phyloP scores from a whole-genome alignment of 2,329 filamentous ascomycete species.

The Xylaria sp. region DNA sequence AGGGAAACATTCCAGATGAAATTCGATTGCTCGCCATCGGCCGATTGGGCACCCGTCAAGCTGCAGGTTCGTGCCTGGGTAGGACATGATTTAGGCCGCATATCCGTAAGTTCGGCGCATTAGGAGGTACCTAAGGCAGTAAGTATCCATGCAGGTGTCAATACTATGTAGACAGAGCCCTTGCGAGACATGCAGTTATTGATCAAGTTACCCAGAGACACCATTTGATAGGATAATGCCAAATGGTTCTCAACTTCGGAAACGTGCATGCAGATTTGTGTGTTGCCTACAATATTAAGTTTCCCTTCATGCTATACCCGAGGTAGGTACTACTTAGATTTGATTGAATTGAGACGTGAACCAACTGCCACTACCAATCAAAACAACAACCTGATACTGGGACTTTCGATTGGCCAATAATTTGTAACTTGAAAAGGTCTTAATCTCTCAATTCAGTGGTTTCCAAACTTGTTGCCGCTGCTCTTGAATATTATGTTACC shows the following conservation, averaged over 20 bases:
- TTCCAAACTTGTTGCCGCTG: conserved; percentile 38
- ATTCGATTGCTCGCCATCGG: conserved; percentile 4
- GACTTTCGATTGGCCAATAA: conserved; percentile 45
- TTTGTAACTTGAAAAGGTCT: conserved; percentile 21
- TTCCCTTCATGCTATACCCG: background rate
- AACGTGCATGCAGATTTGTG: conserved; percentile 19
- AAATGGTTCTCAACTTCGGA: conserved; percentile 24
- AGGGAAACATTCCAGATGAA: background rate
- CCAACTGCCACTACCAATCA: conserved; percentile 45
- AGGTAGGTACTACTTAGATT: background rate
- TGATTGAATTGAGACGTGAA: conserved; percentile 30
- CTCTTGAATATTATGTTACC: conserved; percentile 33
- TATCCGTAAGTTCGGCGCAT: conserved; percentile 43
- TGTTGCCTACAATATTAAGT: conserved; percentile 7
- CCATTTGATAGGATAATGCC: conserved; percentile 39
- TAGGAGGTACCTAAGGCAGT: conserved; percentile 8
- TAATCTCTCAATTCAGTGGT: conserved; percentile 34
- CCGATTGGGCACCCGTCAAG: conserved; percentile 33
- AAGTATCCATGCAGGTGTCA: conserved; percentile 36
- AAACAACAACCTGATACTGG: conserved; percentile 32
- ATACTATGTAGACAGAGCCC: conserved; percentile 24
- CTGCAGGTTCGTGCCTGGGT: conserved; percentile 42
- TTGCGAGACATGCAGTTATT: conserved; percentile 41
- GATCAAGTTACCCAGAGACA: conserved; percentile 35
- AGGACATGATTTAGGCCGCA: conserved; percentile 48